A percentile compares a stretch with the other conserved stretches of the same genome.
phyloP scores from a whole-genome alignment of 225 moss, liverwort and hornwort species.

The Polytrichum commune region DNA sequence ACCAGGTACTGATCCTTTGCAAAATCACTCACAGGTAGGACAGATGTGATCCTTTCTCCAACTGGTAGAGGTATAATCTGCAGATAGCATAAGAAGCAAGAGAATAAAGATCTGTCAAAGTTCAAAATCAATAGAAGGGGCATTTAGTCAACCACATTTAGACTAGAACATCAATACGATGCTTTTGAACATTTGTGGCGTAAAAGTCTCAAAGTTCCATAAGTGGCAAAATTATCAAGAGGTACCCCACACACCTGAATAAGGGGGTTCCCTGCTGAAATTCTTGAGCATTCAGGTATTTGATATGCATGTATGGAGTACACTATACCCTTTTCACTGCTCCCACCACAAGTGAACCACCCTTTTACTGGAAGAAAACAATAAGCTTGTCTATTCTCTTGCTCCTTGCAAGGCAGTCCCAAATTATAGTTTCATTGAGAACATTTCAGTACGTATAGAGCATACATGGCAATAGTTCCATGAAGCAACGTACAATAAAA shows the following conservation, averaged over 20 bases:
- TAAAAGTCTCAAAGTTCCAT: no score
- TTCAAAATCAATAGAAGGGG: neutral
- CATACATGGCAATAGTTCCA: no score
- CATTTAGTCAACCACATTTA: no score
- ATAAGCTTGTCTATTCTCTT: neutral
- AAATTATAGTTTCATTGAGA: no score
- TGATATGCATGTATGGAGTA: slow-evolving; percentile 97
- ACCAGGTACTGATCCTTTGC: slow-evolving; percentile 93
- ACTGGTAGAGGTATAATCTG: slow-evolving; percentile 88
- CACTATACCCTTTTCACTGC: slow-evolving; percentile 90
- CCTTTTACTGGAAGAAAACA: neutral
- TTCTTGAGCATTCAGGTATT: slow-evolving; percentile 96
- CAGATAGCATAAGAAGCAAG: slow-evolving; percentile 8
- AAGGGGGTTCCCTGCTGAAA: slow-evolving; percentile 87
- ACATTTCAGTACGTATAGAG: no score
- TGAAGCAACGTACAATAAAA: no score
- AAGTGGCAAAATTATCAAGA: neutral
- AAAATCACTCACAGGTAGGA: slow-evolving; percentile 81
- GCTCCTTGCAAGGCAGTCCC: no score
- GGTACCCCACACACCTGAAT: slow-evolving; percentile 57
- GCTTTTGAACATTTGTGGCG: no score
- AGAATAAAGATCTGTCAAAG: neutral
- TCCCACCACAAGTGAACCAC: slow-evolving; percentile 9
- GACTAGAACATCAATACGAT: no score
- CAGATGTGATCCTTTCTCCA: slow-evolving; percentile 93